Conservation (phyloP, 1,284 basidiomycete species). For the Malassezia caprae region DNA sequence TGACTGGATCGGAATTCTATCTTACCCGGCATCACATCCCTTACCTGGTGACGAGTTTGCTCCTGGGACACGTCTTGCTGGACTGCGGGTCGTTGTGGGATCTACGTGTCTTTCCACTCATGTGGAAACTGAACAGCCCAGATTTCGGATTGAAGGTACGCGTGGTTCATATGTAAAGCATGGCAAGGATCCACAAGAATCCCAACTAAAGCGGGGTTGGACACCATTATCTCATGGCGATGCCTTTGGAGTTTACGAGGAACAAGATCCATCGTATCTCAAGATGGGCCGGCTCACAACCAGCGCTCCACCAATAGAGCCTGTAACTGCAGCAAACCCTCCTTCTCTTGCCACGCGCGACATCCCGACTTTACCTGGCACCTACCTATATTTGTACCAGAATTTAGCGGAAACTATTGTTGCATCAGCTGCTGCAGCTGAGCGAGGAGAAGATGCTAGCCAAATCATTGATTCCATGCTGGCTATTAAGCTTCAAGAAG, state of each 20-base stretch:
- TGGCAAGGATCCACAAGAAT: constrained; percentile 44
- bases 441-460: constrained; percentile 12
- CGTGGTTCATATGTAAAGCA: constrained; percentile 38
- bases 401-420: constrained; percentile 34
- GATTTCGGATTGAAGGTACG: constrained; percentile 38
- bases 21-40: constrained; percentile 27
- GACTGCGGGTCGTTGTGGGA: constrained; percentile 30
- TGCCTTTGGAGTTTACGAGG: constrained; percentile 37
- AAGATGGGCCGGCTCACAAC: constrained; percentile 36
- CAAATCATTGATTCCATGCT: constrained; percentile 20
- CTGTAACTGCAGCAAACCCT: constrained; percentile 26
- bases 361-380: constrained; percentile 40
- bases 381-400: constrained; percentile 37
- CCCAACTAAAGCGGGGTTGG: constrained; percentile 42
- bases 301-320: constrained; percentile 14
- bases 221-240: constrained; percentile 29
- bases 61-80: constrained; percentile 29
- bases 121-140: constrained; percentile 33
- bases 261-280: constrained; percentile 22
- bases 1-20: constrained; percentile 37
- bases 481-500: constrained; percentile 24
- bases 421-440: constrained; percentile 21
- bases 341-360: constrained; percentile 27
- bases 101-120: constrained; percentile 39
- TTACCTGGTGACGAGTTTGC: constrained; percentile 27